Base-by-base conservation (phyloP, 2,329 filamentous ascomycete species). In the Fusarium siculi region DNA sequence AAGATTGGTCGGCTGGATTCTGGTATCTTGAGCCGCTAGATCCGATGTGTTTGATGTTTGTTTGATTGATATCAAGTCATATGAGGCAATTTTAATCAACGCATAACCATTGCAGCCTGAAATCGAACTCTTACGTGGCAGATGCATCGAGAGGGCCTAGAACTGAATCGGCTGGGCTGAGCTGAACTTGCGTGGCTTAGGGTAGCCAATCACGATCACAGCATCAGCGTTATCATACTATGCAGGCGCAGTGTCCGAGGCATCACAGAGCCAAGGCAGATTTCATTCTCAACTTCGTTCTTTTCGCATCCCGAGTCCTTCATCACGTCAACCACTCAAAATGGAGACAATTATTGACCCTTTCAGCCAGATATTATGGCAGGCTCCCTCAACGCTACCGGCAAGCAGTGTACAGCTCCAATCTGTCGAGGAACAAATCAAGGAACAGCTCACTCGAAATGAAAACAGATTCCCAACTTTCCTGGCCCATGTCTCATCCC, bases 291-390 rank as follows among this genome's bases (percentile, higher is more conserved):
- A 11, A 30, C 14, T 8, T 30, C 1, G 4, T 1, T 28, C 3
- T 15, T 21, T 47, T 11, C 6, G 7, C 25, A 30, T 47, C 0
- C 1, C 30, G 4, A 11, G 6, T 9, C 0, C 0, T n/a, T 7
- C 47, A 50, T 7, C 8, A 1, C 8, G 0, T 23, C 21, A 11
- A 42, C 15, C 3, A 5, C 0, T 7, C 11, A 39, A 0, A 0
- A 59, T 59, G 56, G 43, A 52, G 4, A 32, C 34, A 1, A 52
- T 59, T 2, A 2, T 23, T 19, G 56, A 59, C 9, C 56, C 56
- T 1, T 59, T 59, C 43, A 59, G 56, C 25, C 56, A 52, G 9
- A 59, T 59, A 0, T 2, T 59, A 2, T 59, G 56, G 56, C 56
- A 59, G 4, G 34, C 8, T 2, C 30, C 34, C 1, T 30, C 56